Evolutionary conservation across 129 eudicot genomes (phyloP), one percentile per base, ranked within the genome.

Genomic region (Tagetes patula): DNA sequence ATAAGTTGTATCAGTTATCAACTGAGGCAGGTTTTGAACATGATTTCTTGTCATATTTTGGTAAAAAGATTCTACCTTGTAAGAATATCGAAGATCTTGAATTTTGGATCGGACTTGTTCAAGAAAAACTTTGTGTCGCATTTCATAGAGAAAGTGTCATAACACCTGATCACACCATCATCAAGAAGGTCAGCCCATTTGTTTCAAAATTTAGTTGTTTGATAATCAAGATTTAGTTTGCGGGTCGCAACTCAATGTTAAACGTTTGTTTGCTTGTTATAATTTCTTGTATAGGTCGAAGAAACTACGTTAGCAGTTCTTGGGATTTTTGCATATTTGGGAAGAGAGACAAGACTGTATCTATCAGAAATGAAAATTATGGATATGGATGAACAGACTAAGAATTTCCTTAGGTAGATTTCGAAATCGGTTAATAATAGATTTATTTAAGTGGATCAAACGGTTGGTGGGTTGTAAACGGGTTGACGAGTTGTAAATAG

Each of bases 291-390:
- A 64, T 79, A 85, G 91, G 72, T 83, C 77, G 83, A 77, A 74
- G 89, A 80, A 65, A 79, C 77, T 77, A 76, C 69, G 80, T 85
- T 90, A 74, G 89, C 91, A 69, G 78, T 86, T 69, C 80, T 90
- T 71, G 96, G 91, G 9, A 85, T 90, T 55, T 90, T 90, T 82
- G 91, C 96, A n/a, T 87, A 78, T 82, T 80, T 87, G 14, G 96
- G 91, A 77, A 82, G 87, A 80, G 91, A 83, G 77, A 85, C 94
- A 20, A 79, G 94, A 80, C 78, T 87, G 52, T 87, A 83, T 67
- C 76, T 90, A 48, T 78, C 94, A 65, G 81, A 85, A 81, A 83
- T 87, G 89, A 71, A 78, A 55, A 82, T 90, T 30, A 80, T 72
- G 65, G 89, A 85, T 78, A 76, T 80, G 52, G 94, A 87, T 59